phyloP scores from a whole-genome alignment of 2,329 filamentous ascomycete species.

The Paraphaeosphaeria minitans region DNA sequence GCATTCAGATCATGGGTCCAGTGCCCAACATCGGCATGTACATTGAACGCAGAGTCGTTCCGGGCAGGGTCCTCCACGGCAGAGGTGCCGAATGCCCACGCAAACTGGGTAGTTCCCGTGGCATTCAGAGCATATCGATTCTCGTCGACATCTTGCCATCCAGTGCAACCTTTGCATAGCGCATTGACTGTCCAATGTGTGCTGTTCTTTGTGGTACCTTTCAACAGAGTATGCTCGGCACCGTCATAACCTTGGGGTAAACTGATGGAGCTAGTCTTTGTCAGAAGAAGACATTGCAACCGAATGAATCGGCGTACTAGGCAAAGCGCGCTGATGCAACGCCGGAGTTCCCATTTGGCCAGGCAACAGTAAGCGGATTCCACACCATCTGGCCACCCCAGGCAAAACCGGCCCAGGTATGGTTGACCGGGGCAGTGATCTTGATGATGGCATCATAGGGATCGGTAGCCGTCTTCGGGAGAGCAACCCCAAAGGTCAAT shows the following conservation, averaged over 20 bases:
- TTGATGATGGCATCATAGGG: conserved; percentile 41
- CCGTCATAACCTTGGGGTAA: conserved; percentile 35
- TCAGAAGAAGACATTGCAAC: conserved; percentile 20
- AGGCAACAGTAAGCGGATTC: conserved; percentile 40
- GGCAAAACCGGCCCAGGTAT: conserved; percentile 37
- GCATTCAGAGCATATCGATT: conserved; percentile 30
- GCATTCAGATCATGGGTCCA: conserved; percentile 40
- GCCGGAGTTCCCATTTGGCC: conserved; percentile 35
- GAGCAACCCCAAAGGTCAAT: conserved; percentile 38
- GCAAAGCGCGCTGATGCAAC: conserved; percentile 39
- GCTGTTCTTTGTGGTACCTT: conserved; percentile 36
- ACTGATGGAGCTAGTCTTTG: conserved; percentile 27
- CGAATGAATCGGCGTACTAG: conserved; percentile 26
- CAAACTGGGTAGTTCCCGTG: conserved; percentile 36
- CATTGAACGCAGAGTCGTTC: conserved; percentile 41
- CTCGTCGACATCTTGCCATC: conserved; percentile 38
- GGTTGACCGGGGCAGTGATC: conserved; percentile 33
- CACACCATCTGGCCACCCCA: conserved; percentile 44
- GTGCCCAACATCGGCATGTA: conserved; percentile 37
- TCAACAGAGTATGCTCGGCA: conserved; percentile 35
- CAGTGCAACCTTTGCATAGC: conserved; percentile 38
- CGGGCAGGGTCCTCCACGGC: conserved; percentile 34
- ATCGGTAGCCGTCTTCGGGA: conserved; percentile 34
- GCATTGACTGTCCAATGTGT: conserved; percentile 43
- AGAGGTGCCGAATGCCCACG: conserved; percentile 38